phyloP scores from a whole-genome alignment of 2,329 filamentous ascomycete species.

The Xylaria sp. region DNA sequence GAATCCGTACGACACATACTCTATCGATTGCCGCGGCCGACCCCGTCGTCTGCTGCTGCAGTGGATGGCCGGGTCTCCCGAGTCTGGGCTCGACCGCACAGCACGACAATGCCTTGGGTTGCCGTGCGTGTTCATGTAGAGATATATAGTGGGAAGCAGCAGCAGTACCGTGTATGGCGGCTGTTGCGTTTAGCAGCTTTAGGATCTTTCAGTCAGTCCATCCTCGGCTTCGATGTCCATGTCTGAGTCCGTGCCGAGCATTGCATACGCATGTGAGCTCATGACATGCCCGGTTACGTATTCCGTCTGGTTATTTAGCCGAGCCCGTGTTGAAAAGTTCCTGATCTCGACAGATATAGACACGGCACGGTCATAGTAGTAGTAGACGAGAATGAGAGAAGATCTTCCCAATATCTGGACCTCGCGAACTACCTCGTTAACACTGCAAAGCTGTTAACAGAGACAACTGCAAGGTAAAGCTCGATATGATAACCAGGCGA shows the following conservation, averaged over 20 bases:
- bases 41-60: not conserved
- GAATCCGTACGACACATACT: not conserved
- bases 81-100: not conserved
- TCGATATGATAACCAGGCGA: not conserved
- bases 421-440: not conserved
- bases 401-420: not conserved
- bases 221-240: not conserved
- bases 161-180: not conserved
- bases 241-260: not conserved
- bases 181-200: not conserved
- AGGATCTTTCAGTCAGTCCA: too few species aligned
- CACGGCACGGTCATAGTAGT: too few species aligned
- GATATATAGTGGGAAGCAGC: not conserved
- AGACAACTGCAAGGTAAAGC: not conserved
- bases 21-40: not conserved
- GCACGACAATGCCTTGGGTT: not conserved
- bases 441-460: not conserved
- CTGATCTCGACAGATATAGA: too few species aligned
- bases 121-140: not conserved
- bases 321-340: not conserved
- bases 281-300: not conserved
- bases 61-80: not conserved
- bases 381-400: not conserved
- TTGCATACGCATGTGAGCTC: not conserved
- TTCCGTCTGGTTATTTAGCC: not conserved